Base-by-base conservation (phyloP, 2,329 filamentous ascomycete species). In the Conoideocrella luteorostrata region DNA sequence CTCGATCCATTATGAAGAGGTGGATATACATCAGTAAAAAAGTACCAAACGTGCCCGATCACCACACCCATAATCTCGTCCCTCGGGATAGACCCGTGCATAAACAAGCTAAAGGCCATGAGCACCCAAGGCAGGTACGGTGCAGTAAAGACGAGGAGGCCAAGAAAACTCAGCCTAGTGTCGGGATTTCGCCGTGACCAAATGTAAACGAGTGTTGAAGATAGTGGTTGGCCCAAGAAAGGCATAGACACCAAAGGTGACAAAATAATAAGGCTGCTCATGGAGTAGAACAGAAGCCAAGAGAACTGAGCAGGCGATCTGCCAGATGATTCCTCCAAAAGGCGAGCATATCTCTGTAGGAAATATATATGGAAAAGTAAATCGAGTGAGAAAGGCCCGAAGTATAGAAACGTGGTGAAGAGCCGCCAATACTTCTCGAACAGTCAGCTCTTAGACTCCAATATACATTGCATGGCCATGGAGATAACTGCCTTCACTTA, bases 341-440 rank as follows among this genome's bases (percentile, higher is more conserved):
- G 84, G 40, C 93, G 86, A 6, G 91, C 90, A 66, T 98, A 98
- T 45, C 93, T 86, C 63, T 96, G 90, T 46, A 96, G 83, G 69
- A 98, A 98, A 77, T 96, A 98, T 63, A 97, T 86, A 65, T 97
- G 91, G 72, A 96, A 97, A 54, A 97, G 76, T 32, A 98, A 82
- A 63, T 97, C 93, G 60, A 98, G 80, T 23, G 85, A 93, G 52
- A 97, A 81, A 2, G 91, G 90, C 3, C 93, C 93, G 61, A 97
- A 97, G 71, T 97, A 98, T 59, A 97, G 80, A 69, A 98, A 98
- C 2, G 91, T 95, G 3, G 91, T 94, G 32, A 95, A 59, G n/a
- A 98, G 74, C 32, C 93, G 85, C 93, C 93, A 98, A 66, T 95
- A 97, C 88, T 96, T 52, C 52, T 12, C 21, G 17, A 24, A n/a